A percentile compares a stretch with the other conserved stretches of the same genome.
Conservation (phyloP, 2,329 filamentous ascomycete genomes). For the Trichoderma sp. region DNA sequence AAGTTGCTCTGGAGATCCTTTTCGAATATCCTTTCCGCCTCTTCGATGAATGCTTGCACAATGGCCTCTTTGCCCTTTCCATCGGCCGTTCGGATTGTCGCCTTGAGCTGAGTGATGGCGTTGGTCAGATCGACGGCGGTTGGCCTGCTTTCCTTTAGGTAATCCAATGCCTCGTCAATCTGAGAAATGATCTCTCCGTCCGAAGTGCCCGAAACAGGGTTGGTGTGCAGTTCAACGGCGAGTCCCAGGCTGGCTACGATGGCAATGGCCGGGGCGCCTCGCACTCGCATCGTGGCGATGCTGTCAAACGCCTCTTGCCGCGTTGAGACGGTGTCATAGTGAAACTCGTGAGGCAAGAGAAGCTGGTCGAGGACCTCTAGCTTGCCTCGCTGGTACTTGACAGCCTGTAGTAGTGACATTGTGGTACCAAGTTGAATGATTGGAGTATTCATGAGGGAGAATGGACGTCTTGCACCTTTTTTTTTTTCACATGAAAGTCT, state of each 20-base stretch:
- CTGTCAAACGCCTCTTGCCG: slow-evolving; percentile 76
- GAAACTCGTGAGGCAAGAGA: slow-evolving; percentile 73
- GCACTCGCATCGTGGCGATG: slow-evolving; percentile 74
- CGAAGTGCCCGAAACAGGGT: slow-evolving; percentile 41
- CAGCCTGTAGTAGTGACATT: slow-evolving; percentile 67
- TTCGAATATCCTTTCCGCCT: slow-evolving; percentile 81
- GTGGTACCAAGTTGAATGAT: background rate
- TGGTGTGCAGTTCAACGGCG: slow-evolving; percentile 74
- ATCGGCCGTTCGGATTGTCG: slow-evolving; percentile 52
- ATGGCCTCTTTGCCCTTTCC: slow-evolving; percentile 49
- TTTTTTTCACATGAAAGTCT: slow-evolving; percentile 10
- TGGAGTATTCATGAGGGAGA: background rate
- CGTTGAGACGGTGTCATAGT: slow-evolving; percentile 70
- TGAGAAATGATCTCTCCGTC: slow-evolving; percentile 62
- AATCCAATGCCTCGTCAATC: slow-evolving; percentile 75
- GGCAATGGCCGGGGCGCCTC: slow-evolving; percentile 87
- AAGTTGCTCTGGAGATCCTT: slow-evolving; percentile 87
- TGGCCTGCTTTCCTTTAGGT: slow-evolving; percentile 82
- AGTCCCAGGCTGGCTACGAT: slow-evolving; percentile 92
- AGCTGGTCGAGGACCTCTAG: slow-evolving; percentile 80
- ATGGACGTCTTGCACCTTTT: background rate
- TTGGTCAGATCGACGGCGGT: slow-evolving; percentile 95
- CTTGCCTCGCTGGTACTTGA: slow-evolving; percentile 69
- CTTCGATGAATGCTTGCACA: slow-evolving; percentile 66
- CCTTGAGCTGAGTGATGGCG: slow-evolving; percentile 77